These are phyloP conservation scores for Lumnitzera racemosa DNA, from an alignment of 345 rosid genomes.

Conservation along the genomic window DNA sequence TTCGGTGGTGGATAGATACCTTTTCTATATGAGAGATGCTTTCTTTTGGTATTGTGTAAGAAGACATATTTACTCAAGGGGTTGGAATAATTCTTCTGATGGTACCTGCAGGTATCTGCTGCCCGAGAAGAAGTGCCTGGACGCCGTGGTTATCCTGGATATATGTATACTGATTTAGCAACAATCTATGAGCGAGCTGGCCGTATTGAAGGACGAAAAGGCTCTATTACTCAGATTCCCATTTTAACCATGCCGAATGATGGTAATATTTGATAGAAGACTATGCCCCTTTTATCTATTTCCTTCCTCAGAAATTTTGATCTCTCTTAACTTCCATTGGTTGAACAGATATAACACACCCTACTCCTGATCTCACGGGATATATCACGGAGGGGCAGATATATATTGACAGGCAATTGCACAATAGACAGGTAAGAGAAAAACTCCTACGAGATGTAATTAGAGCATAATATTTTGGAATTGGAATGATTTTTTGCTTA, in stretches of 20 bases:
- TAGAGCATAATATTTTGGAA: not conserved
- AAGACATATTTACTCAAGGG: not conserved
- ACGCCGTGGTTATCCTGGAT: slow-evolving; percentile 99
- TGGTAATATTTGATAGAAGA: slow-evolving; percentile 35
- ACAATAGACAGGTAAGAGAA: slow-evolving; percentile 66
- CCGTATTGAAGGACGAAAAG: slow-evolving; percentile 92
- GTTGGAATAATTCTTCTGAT: slow-evolving; percentile 6
- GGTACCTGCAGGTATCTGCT: slow-evolving; percentile 79
- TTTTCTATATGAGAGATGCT: too few species aligned
- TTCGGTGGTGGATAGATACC: too few species aligned
- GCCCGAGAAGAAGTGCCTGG: slow-evolving; percentile 99
- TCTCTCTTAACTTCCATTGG: not conserved
- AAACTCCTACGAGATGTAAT: not conserved
- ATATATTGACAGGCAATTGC: slow-evolving; percentile 77
- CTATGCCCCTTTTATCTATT: not conserved
- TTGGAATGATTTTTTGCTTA: not conserved
- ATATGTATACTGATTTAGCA: slow-evolving; percentile 99
- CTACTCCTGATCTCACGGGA: slow-evolving; percentile 99
- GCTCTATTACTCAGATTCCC: slow-evolving; percentile 97
- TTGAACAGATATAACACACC: slow-evolving; percentile 87
- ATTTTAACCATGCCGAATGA: slow-evolving; percentile 99
- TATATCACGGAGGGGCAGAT: slow-evolving; percentile 97
- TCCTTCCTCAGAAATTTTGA: slow-evolving; percentile 3
- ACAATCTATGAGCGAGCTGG: slow-evolving; percentile 98
- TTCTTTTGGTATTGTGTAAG: not conserved